phyloP scores from a whole-genome alignment of 768 basidiomycete species.

The Podaxis rugospora region DNA sequence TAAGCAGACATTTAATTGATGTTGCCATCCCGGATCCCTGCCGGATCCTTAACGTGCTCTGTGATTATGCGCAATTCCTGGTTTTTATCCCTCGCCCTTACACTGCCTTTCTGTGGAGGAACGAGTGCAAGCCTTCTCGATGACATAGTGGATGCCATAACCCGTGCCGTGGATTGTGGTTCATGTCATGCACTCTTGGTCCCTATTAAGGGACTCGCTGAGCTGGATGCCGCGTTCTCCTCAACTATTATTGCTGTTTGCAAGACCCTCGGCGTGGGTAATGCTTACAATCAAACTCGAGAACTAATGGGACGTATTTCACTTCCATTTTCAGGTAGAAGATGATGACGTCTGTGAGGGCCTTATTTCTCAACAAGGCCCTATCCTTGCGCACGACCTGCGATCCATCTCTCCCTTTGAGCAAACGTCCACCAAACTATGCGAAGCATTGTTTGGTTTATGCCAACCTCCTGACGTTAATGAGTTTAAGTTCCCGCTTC shows the following conservation, averaged over 20 bases:
- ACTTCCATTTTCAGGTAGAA: slow-evolving; percentile 30
- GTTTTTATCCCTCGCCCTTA: background rate
- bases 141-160: slow-evolving; percentile 38
- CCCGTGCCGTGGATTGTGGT: slow-evolving; percentile 42
- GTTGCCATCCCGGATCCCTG: too few relatives aligned
- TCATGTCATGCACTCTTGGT: slow-evolving; percentile 48
- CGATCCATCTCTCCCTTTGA: slow-evolving; percentile 42
- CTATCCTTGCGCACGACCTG: slow-evolving; percentile 54
- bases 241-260: slow-evolving; percentile 40
- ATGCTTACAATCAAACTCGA: background rate
- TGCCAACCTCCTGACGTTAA: slow-evolving; percentile 47
- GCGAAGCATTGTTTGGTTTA: slow-evolving; percentile 49
- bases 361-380: slow-evolving; percentile 43
- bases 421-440: slow-evolving; percentile 49
- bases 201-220: slow-evolving; percentile 41
- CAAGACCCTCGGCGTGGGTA: slow-evolving; percentile 32
- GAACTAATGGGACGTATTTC: background rate
- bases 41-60: background rate
- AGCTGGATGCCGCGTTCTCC: slow-evolving; percentile 42
- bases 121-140: slow-evolving; percentile 29
- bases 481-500: slow-evolving; percentile 38
- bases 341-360: slow-evolving; percentile 59
- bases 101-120: background rate
- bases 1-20: too few relatives aligned
- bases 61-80: background rate